phyloP scores from a whole-genome alignment of 2,329 filamentous ascomycete genomes.

The Cryoendolithus antarcticus region DNA sequence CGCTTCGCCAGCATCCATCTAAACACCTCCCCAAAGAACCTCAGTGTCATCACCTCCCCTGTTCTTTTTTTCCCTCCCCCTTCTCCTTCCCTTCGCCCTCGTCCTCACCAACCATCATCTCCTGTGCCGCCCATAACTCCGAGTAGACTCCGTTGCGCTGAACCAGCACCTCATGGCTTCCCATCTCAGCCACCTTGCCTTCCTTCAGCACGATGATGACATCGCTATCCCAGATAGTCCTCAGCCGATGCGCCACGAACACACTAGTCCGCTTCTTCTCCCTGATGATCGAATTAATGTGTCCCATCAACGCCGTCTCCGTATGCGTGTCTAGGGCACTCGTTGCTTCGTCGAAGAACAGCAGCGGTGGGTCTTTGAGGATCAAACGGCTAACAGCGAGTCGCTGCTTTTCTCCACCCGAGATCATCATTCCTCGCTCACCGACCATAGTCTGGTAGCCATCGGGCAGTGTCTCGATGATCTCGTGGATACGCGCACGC shows the following conservation, averaged over 20 bases:
- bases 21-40: too few species aligned
- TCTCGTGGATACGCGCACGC: slow-evolving; percentile 74
- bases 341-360: slow-evolving; percentile 94
- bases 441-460: slow-evolving; percentile 80
- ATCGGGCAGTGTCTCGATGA: slow-evolving; percentile 67
- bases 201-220: slow-evolving; percentile 82
- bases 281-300: slow-evolving; percentile 84
- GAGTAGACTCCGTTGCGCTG: slow-evolving; percentile 73
- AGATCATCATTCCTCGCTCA: slow-evolving; percentile 93
- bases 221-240: slow-evolving; percentile 87
- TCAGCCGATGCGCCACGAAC: slow-evolving; percentile 82
- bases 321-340: slow-evolving; percentile 88
- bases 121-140: slow-evolving; percentile 63
- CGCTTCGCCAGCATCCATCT: too few species aligned
- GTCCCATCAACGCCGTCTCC: slow-evolving; percentile 76
- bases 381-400: slow-evolving; percentile 73
- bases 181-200: slow-evolving; percentile 75
- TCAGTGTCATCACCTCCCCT: slow-evolving; percentile 2
- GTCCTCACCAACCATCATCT: slow-evolving; percentile 27
- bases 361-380: slow-evolving; percentile 74
- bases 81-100: slow-evolving; percentile 9
- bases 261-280: slow-evolving; percentile 85
- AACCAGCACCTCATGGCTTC: slow-evolving; percentile 75
- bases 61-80: slow-evolving; percentile 7
- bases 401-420: slow-evolving; percentile 82